phyloP scores from a whole-genome alignment of 495 filamentous ascomycete genomes.

The Hypoxylon subgilvum region DNA sequence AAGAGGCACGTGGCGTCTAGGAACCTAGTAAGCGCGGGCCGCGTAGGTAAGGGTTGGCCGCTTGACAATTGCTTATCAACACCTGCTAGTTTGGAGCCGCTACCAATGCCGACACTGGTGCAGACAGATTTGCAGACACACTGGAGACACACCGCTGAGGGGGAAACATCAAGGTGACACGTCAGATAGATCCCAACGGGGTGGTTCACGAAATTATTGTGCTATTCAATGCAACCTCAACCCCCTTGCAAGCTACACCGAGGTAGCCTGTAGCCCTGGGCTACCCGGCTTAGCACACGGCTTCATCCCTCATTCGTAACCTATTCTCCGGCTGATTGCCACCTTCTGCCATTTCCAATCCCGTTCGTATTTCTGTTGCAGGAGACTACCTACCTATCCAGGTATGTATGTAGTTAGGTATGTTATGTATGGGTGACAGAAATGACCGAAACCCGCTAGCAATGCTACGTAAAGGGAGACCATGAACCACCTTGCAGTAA shows the following conservation, averaged over 20 bases:
- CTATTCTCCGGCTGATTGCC: constrained; percentile 8
- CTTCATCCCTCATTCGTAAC: constrained; percentile 18
- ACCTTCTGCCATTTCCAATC: constrained; percentile 12
- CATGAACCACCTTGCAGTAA: constrained; percentile 4
- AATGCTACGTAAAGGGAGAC: no score
- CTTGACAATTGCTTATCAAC: constrained; percentile 10
- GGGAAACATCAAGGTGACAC: constrained; percentile 27
- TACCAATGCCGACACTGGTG: constrained; percentile 6
- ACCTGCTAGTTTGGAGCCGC: background rate
- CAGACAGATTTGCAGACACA: constrained; percentile 13
- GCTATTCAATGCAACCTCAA: constrained; percentile 21
- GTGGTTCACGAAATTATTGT: constrained; percentile 28
- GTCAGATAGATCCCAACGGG: constrained; percentile 25
- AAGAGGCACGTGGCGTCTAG: constrained; percentile 21
- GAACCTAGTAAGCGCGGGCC: constrained; percentile 6
- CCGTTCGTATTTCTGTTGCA: constrained; percentile 16
- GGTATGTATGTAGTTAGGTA: no score
- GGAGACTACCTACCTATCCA: no score
- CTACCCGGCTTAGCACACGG: background rate
- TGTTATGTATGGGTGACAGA: no score
- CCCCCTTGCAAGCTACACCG: constrained; percentile 29
- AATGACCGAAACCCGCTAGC: constrained; percentile 1
- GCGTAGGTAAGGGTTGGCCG: background rate
- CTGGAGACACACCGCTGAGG: constrained; percentile 18
- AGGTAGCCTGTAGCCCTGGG: no score